These are phyloP conservation scores for Trypanosoma platydactyli DNA, from an alignment of 208 protist genomes.

Conservation along the genomic window DNA sequence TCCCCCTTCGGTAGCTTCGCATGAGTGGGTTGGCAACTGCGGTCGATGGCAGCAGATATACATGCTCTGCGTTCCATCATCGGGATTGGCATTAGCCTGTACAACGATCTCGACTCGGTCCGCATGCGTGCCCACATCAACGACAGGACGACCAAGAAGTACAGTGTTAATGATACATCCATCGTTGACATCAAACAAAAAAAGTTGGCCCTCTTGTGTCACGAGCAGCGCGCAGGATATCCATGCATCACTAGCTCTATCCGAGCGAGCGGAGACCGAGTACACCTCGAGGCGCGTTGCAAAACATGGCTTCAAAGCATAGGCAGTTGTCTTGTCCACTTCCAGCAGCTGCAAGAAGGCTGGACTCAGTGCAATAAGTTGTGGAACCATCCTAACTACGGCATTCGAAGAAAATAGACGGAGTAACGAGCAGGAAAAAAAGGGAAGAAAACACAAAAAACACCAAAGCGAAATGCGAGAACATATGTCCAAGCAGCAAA, in stretches of 20 bases:
- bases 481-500: not conserved
- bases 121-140: not conserved
- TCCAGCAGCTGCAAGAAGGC: slow-evolving; percentile 6
- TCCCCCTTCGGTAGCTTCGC: not conserved
- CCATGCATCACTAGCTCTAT: not conserved
- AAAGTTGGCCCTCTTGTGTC: slow-evolving; percentile 10
- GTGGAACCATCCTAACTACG: not conserved
- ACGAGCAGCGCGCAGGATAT: slow-evolving; percentile 8
- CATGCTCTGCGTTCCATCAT: slow-evolving; percentile 5
- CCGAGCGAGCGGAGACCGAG: not conserved
- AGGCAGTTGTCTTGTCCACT: slow-evolving; percentile 6
- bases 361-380: slow-evolving; percentile 15
- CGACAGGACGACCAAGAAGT: not conserved
- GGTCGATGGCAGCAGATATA: slow-evolving; percentile 14
- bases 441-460: slow-evolving; percentile 11
- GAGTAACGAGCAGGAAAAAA: slow-evolving; percentile 26
- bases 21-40: not conserved
- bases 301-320: slow-evolving; percentile 17
- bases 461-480: slow-evolving; percentile 16
- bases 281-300: slow-evolving; percentile 22
- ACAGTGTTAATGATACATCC: slow-evolving; percentile 19
- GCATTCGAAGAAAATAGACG: slow-evolving; percentile 6
- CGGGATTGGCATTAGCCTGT: not conserved
- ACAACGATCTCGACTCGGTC: slow-evolving; percentile 10
- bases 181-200: slow-evolving; percentile 9